Percentiles rank a stretch among this genome's conserved stretches.
These are phyloP conservation scores for Saccharomycopsis capsularis DNA, from an alignment of 805 yeast species.

Conservation along the genomic window DNA sequence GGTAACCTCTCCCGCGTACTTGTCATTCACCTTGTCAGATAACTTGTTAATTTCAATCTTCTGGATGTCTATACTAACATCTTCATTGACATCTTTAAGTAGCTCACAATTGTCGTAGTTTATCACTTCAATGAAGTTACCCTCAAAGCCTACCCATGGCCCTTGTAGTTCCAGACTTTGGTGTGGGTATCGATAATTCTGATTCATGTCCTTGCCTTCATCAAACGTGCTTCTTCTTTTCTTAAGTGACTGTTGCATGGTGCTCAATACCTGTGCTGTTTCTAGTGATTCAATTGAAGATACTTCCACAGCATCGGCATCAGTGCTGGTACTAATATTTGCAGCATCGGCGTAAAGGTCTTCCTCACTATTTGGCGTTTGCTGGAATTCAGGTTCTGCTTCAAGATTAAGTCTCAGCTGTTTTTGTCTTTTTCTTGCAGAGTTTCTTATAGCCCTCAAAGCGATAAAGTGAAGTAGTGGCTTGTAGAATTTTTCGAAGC, in stretches of 20 bases:
- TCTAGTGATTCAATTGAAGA: conserved; percentile 9
- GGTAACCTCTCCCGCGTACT: conserved; percentile 17
- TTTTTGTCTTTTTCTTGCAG: background rate
- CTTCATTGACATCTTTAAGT: conserved; percentile 14
- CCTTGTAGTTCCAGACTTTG: conserved; percentile 36
- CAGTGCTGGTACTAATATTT: conserved; percentile 3
- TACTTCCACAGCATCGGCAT: background rate
- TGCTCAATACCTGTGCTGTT: conserved; percentile 3
- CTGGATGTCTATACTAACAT: conserved; percentile 14
- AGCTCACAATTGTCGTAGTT: conserved; percentile 22
- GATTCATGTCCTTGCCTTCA: conserved; percentile 38
- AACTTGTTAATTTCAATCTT: conserved; percentile 12
- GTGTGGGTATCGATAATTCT: conserved; percentile 37
- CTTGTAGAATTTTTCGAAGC: conserved; percentile 47
- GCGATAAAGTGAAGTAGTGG: conserved; percentile 53
- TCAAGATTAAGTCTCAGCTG: background rate
- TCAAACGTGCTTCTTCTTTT: conserved; percentile 38
- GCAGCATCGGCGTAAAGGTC: background rate
- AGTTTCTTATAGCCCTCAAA: conserved; percentile 43
- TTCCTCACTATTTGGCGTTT: background rate
- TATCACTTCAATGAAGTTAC: conserved; percentile 34
- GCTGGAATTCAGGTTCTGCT: conserved; percentile 1
- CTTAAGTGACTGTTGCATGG: conserved; percentile 8
- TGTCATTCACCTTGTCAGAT: conserved; percentile 12
- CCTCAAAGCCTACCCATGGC: conserved; percentile 44